These are phyloP conservation scores for Corymbia maculata DNA, from an alignment of 345 rosid species.

Conservation along the genomic window DNA sequence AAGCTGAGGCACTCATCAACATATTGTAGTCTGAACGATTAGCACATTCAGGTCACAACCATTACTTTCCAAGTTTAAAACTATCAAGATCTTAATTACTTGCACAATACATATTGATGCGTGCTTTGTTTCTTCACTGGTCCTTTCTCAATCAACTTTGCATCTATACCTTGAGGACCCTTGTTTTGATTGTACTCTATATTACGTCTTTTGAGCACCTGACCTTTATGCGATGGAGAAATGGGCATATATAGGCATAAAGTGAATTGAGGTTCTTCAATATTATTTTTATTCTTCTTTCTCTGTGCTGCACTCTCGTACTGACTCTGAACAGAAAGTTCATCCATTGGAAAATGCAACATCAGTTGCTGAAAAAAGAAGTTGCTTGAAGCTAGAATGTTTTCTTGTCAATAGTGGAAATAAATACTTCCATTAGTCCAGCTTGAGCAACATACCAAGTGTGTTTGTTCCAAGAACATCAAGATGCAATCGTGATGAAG, in stretches of 20 bases:
- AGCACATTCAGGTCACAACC: background rate
- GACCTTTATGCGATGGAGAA: background rate
- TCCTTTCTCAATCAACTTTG: background rate
- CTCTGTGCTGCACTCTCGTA: background rate
- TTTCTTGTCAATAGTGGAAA: background rate
- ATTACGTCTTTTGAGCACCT: background rate
- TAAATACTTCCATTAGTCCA: too few species aligned
- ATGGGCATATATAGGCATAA: background rate
- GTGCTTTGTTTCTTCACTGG: background rate
- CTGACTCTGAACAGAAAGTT: background rate
- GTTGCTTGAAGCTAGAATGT: background rate
- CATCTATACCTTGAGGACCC: background rate
- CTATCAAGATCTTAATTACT: background rate
- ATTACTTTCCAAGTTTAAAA: background rate
- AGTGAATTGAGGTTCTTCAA: background rate
- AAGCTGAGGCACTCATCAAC: background rate
- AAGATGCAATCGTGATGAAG: background rate
- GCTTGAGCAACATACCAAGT: too few species aligned
- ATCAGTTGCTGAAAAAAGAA: background rate
- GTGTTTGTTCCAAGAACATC: background rate
- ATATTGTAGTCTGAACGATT: background rate
- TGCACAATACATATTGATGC: background rate
- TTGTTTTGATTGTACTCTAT: background rate
- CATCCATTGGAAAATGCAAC: background rate
- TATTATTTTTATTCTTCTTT: background rate